phyloP scores from a whole-genome alignment of 306 rosid genomes.

The Vigna unguiculata region DNA sequence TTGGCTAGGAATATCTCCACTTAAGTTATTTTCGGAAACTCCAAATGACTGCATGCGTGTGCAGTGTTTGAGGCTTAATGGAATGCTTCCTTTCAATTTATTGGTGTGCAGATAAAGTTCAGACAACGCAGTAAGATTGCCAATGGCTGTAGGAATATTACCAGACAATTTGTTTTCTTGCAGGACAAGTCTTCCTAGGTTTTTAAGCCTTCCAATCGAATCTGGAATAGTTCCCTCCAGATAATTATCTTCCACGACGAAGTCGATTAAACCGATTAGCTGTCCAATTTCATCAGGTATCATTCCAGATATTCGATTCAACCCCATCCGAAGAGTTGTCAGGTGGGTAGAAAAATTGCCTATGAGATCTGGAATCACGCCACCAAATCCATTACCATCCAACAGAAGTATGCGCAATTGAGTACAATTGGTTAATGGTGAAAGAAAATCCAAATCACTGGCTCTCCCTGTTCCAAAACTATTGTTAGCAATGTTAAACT shows the following conservation, averaged over 20 bases:
- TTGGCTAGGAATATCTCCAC: conserved; percentile 32
- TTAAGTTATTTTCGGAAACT: background rate
- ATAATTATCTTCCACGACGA: background rate
- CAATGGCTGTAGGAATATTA: background rate
- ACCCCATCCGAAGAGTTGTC: background rate
- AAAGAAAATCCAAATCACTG: conserved; percentile 39
- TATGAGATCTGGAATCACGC: conserved; percentile 29
- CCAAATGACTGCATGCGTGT: background rate
- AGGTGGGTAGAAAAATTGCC: conserved; percentile 22
- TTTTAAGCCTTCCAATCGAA: conserved; percentile 42
- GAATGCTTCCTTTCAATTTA: conserved; percentile 37
- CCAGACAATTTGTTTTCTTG: conserved; percentile 20
- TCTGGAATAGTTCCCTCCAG: conserved; percentile 40
- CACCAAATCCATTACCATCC: conserved; percentile 17
- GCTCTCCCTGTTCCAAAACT: conserved; percentile 31
- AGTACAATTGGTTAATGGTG: conserved; percentile 42
- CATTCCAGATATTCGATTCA: conserved; percentile 37
- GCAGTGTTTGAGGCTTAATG: conserved; percentile 15
- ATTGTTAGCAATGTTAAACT: background rate
- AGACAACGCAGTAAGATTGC: conserved; percentile 41
- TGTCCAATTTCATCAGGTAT: conserved; percentile 41
- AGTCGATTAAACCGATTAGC: background rate
- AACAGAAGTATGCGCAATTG: background rate
- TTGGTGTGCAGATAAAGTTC: conserved; percentile 9
- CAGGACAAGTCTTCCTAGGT: conserved; percentile 1